Evolutionary conservation across 352 stramenopile species (phyloP).

Genomic region (Globisporangium cederbergense): DNA sequence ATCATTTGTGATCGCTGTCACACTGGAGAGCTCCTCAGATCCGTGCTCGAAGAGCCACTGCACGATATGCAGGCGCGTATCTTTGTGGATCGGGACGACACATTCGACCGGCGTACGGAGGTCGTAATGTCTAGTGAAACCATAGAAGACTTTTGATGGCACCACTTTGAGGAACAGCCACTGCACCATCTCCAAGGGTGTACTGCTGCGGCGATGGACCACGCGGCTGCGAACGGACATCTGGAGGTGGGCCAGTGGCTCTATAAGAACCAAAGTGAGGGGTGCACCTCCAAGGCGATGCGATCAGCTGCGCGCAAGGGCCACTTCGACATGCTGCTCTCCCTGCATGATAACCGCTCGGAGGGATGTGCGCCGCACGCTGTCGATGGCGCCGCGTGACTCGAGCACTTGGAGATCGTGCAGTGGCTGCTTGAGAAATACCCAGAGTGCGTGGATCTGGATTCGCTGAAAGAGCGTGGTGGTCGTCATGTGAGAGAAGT

Average conservation of each 20-base stretch:
- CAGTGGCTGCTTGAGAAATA: not conserved
- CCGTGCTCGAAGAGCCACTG: no score
- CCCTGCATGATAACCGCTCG: not conserved
- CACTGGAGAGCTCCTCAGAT: no score
- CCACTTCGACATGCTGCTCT: not conserved
- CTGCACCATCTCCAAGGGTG: no score
- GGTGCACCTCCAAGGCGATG: not conserved
- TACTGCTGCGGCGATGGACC: no score
- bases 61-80: no score
- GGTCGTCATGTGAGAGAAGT: not conserved
- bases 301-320: not conserved
- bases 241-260: not conserved
- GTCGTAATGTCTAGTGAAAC: no score
- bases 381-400: not conserved
- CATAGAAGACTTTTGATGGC: no score
- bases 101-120: no score
- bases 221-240: no score
- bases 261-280: not conserved
- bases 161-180: no score
- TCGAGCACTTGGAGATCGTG: not conserved
- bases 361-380: not conserved
- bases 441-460: not conserved
- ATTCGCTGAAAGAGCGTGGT: not conserved
- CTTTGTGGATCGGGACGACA: no score
- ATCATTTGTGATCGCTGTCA: no score